phyloP scores from a whole-genome alignment of 169 alveolate species.

The Miamiensis avidus region DNA sequence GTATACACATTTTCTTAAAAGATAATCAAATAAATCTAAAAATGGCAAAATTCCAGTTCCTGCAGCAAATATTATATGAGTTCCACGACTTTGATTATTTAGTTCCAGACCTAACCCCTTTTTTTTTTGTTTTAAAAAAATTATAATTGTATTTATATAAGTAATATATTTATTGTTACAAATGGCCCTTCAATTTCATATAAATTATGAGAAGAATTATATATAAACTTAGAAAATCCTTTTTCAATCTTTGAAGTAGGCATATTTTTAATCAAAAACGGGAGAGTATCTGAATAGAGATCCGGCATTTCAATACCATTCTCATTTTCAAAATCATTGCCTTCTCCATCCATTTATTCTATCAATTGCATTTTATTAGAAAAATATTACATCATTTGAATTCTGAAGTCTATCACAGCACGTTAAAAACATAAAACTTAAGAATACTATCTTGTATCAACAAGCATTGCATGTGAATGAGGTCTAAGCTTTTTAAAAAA shows the following conservation, averaged over 20 bases:
- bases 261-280: constrained; percentile 11
- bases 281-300: neutral
- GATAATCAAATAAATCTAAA: constrained; percentile 42
- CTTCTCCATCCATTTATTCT: neutral
- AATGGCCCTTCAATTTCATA: constrained; percentile 43
- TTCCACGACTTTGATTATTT: constrained; percentile 27
- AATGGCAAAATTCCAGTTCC: constrained; percentile 51
- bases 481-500: neutral
- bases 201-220: constrained; percentile 24
- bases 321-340: no score
- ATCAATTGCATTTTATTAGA: neutral
- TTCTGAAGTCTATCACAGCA: neutral
- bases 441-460: constrained; percentile 17
- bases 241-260: neutral
- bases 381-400: constrained; percentile 1
- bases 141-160: no score
- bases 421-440: neutral
- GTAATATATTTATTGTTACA: no score
- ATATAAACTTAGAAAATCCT: constrained; percentile 32
- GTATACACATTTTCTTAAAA: constrained; percentile 20
- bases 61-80: constrained; percentile 28
- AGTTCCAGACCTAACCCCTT: constrained; percentile 45
- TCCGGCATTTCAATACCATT: neutral
- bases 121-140: neutral
- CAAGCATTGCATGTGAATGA: neutral